Base-by-base conservation (phyloP, 805 yeast genomes). In the Yamadazyma endophytica region DNA sequence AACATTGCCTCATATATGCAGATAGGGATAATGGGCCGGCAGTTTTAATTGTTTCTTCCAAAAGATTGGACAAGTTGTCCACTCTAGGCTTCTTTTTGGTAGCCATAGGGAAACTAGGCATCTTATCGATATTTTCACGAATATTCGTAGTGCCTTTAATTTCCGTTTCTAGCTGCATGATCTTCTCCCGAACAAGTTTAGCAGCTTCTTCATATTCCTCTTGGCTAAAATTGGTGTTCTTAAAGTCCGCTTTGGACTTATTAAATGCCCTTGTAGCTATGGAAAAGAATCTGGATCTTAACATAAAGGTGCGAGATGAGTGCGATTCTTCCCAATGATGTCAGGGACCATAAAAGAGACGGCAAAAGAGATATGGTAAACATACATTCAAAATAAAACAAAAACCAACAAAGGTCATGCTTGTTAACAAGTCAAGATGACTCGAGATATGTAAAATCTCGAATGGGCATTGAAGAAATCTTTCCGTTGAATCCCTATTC, bases 1-100 rank as follows among this genome's bases (percentile, higher is more conserved):
- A 64, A 49, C 95, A 84, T 52, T 83, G 89, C 35, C 82, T 66
- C 89, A 86, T 86, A 52, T 75, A 86, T 6, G 79, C 68, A 1
- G 87, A 75, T 5, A 86, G 54, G 1, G 92, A 61, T 4, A 86
- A 61, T 0, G 95, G 95, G 0, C 95, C 95, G 0, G 86, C 78
- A 2, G 85, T 67, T 45, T 75, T 68, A 43, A 76, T 75, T 2
- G 73, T 64, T 40, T 73, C 70, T 17, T 57, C 54, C 22, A 76
- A 51, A 9, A 76, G 49, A 31, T 54, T 61, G n/a, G 55, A 39
- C 33, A 61, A 46, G 32, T 51, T 53, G 18, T 44, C 35, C 20
- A 60, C 40, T 17, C 46, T 41, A 9, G 42, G 43, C 29, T 36
- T 41, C 5, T 28, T 29, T 20, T 37, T 37, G 5, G 39, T 30